Evolutionary conservation across 2,329 filamentous ascomycete species (phyloP).

Genomic region (Pestalotiopsis sp.): DNA sequence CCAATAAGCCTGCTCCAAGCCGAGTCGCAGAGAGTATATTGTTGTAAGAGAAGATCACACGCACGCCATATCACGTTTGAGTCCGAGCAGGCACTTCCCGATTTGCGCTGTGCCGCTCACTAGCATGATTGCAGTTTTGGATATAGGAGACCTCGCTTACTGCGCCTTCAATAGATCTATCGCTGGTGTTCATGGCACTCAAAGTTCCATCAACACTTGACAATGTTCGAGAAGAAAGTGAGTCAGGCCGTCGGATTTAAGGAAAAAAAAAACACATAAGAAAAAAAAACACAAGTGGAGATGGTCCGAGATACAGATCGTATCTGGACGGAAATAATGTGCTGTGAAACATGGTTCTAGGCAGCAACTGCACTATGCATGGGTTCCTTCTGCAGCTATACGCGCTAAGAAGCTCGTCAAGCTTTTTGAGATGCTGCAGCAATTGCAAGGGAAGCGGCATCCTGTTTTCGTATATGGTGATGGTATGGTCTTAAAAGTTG

Average conservation of each 20-base stretch:
- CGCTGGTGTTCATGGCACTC: no score
- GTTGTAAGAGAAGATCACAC: background rate
- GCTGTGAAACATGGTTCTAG: background rate
- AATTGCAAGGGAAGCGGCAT: background rate
- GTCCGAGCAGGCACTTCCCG: background rate
- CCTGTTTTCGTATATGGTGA: background rate
- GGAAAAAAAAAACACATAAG: background rate
- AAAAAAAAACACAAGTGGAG: background rate
- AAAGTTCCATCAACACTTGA: no score
- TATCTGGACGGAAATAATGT: no score
- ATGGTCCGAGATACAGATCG: no score
- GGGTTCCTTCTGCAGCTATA: background rate
- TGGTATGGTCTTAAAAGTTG: no score
- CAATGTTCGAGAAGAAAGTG: no score
- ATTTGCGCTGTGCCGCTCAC: background rate
- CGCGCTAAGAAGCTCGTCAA: background rate
- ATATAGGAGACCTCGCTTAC: background rate
- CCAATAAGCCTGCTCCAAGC: no score
- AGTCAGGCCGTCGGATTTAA: no score
- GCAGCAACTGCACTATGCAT: background rate
- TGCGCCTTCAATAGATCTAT: no score
- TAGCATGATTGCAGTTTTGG: background rate
- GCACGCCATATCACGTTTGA: background rate
- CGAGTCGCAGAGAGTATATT: background rate
- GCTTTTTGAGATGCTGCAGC: background rate